Evolutionary conservation across 768 basidiomycete genomes (phyloP), one percentile per base, ranked within the genome.

Genomic region (Fomitopsis serialis): DNA sequence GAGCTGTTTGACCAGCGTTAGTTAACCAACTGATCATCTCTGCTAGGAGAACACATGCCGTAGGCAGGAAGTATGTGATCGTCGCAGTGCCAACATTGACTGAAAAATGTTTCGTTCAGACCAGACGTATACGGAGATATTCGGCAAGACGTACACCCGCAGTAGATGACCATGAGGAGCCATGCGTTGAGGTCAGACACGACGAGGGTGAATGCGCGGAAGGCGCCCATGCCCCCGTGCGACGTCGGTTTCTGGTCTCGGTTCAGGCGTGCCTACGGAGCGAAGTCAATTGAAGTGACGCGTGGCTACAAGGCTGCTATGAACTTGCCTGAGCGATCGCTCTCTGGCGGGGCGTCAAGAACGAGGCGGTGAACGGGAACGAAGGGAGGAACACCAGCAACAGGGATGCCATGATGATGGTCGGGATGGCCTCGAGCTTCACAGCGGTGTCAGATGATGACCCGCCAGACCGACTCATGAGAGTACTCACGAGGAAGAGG

Each of bases 1-100:
- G 24, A 84, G 68, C 78, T 79, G 53, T 6, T 46, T n/a, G n/a
- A n/a, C 25, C 15, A 12, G 22, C 9, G 29, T 29, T 34, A 53
- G 15, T 53, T 5, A 3, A 22, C 3, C 7, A 37, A 45, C 44
- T 7, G 23, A 21, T 15, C 43, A 35, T 1, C 27, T 15, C 3
- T 22, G 11, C 11, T 32, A 6, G n/a, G 29, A 32, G 29, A 5
- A 24, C 24, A 3, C 72, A 42, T 59, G 77, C 79, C 6, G 78
- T 80, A 9, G 80, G 79, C 34, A 82, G 58, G 63, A 82, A 82
- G 58, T 81, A 82, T 0, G 78, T 76, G 17, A 80, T 64, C 0
- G 80, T 82, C 4, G 79, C 79, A 22, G 78, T 77, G 4, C 79
- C 78, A 50, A 81, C 76, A 54, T 81, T 81, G 64, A 80, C 79